These are phyloP conservation scores for Epicoccum sorghinum DNA, from an alignment of 2,329 filamentous ascomycete species.

Conservation along the genomic window DNA sequence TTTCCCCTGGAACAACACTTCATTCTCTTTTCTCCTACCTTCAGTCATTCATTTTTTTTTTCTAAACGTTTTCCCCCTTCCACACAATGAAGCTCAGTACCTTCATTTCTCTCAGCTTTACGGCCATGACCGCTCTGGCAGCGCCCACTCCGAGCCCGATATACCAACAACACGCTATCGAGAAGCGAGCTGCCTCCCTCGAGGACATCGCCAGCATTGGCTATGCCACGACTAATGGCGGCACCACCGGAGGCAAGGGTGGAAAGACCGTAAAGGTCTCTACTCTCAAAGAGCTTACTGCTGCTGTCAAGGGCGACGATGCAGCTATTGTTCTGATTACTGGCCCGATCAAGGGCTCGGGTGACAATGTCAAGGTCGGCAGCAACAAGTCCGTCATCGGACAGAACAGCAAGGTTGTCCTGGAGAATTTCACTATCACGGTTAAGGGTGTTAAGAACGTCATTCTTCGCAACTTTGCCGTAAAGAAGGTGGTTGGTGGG, in stretches of 20 bases:
- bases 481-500: conserved; percentile 57
- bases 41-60: conserved; percentile 20
- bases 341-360: conserved; percentile 52
- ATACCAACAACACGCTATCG: conserved; percentile 26
- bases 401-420: conserved; percentile 52
- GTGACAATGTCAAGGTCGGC: conserved; percentile 52
- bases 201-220: conserved; percentile 39
- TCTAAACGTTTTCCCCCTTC: conserved; percentile 13
- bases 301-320: conserved; percentile 52
- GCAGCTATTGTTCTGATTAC: conserved; percentile 56
- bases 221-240: conserved; percentile 44
- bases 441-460: conserved; percentile 59
- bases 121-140: conserved; percentile 41
- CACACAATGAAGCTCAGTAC: conserved; percentile 41
- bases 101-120: conserved; percentile 37
- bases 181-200: conserved; percentile 36
- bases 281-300: conserved; percentile 48
- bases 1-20: conserved; percentile 18
- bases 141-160: conserved; percentile 36
- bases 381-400: conserved; percentile 61
- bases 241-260: conserved; percentile 49
- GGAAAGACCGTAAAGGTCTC: conserved; percentile 45
- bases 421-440: conserved; percentile 56
- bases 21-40: conserved; percentile 22
- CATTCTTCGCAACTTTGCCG: conserved; percentile 63